Conservation (phyloP, 495 filamentous ascomycete species). For the Xylaria castorea region DNA sequence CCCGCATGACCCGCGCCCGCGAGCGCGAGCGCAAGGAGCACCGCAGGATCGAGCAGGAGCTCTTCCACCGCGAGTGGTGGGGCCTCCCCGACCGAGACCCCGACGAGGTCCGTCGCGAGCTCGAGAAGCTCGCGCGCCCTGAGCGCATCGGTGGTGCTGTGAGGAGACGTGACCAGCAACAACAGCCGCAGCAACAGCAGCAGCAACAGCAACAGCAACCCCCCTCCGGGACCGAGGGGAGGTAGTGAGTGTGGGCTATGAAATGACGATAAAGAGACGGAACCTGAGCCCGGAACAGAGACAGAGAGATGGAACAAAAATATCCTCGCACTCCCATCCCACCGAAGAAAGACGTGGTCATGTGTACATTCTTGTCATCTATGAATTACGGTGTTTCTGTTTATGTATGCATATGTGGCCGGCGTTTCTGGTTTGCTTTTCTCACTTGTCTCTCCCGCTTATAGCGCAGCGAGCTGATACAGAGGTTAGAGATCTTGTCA, state of each 20-base stretch:
- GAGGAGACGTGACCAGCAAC: conserved; percentile 11
- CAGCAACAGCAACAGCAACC: not conserved
- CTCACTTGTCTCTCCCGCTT: conserved; percentile 18
- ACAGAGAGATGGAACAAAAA: not conserved
- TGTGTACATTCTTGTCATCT: conserved; percentile 7
- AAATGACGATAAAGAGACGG: not conserved
- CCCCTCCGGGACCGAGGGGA: not conserved
- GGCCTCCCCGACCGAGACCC: conserved; percentile 58
- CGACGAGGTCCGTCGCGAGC: conserved; percentile 44
- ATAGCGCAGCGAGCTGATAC: conserved; percentile 12
- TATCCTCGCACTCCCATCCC: not conserved
- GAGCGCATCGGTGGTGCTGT: conserved; percentile 50
- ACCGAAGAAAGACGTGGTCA: not conserved
- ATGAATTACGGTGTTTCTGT: conserved; percentile 5
- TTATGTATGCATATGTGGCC: conserved; percentile 34
- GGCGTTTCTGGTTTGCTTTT: conserved; percentile 32
- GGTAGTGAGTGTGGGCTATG: conserved; percentile 12
- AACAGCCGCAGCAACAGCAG: not conserved
- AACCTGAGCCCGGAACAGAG: not conserved
- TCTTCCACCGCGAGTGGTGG: conserved; percentile 67
- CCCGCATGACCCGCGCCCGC: conserved; percentile 67
- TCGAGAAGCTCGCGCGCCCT: conserved; percentile 45
- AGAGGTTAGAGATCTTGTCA: conserved; percentile 12
- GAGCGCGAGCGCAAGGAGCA: conserved; percentile 67
- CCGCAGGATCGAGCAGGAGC: conserved; percentile 61